A percentile compares a stretch with the other conserved stretches of the same genome.
Conservation (phyloP, 2,329 filamentous ascomycete genomes). For the Ilyonectria robusta region DNA sequence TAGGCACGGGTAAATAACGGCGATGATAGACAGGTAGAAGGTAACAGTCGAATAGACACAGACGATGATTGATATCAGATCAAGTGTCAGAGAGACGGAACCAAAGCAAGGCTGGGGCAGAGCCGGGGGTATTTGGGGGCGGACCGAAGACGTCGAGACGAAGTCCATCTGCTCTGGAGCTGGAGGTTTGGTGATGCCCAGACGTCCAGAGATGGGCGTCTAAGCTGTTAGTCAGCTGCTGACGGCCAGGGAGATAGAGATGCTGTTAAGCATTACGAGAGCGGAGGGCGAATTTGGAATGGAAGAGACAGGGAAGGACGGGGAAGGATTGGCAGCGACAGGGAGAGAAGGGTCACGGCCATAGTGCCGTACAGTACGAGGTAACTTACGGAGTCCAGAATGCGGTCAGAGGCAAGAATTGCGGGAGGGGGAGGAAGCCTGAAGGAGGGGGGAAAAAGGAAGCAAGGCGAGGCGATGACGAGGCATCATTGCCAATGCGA, state of each 20-base stretch:
- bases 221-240: slow-evolving; percentile 46
- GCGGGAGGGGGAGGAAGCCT: not conserved
- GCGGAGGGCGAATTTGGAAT: slow-evolving; percentile 6
- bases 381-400: not conserved
- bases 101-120: slow-evolving; percentile 5
- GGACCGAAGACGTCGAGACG: slow-evolving; percentile 12
- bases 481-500: slow-evolving; percentile 7
- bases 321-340: slow-evolving; percentile 29
- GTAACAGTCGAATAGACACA: not conserved
- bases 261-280: slow-evolving; percentile 37
- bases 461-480: slow-evolving; percentile 19
- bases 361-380: slow-evolving; percentile 4
- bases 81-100: not conserved
- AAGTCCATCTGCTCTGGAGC: slow-evolving; percentile 17
- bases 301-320: slow-evolving; percentile 26
- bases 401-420: slow-evolving; percentile 6
- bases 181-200: slow-evolving; percentile 4
- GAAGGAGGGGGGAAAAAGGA: not conserved
- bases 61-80: slow-evolving; percentile 2
- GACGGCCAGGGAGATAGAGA: slow-evolving; percentile 37
- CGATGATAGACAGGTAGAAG: not conserved
- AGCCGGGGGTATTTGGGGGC: slow-evolving; percentile 5
- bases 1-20: not conserved
- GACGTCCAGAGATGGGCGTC: slow-evolving; percentile 34
- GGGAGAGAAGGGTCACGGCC: slow-evolving; percentile 8